These are phyloP conservation scores for Spiromastix sp. DNA, from an alignment of 2,329 filamentous ascomycete species.

Conservation along the genomic window DNA sequence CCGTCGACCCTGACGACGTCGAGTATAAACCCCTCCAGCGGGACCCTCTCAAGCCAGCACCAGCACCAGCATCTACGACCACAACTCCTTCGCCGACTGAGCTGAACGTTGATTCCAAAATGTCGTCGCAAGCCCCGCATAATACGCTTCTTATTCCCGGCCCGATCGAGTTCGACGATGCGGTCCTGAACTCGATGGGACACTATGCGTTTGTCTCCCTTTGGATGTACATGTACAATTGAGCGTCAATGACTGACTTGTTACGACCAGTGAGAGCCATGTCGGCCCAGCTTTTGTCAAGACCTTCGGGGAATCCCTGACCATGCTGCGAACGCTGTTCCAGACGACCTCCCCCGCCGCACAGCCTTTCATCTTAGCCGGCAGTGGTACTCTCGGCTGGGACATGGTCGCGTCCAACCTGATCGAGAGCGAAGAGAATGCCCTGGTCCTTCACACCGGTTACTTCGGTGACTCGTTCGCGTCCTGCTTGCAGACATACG, in stretches of 20 bases:
- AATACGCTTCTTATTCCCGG: slow-evolving; percentile 86
- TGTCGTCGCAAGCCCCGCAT: slow-evolving; percentile 51
- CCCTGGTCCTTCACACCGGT: slow-evolving; percentile 85
- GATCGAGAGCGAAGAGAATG: slow-evolving; percentile 78
- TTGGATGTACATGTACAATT: no score
- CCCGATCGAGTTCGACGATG: slow-evolving; percentile 98
- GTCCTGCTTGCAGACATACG: slow-evolving; percentile 84
- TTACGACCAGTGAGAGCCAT: slow-evolving; percentile 88
- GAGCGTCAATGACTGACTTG: no score
- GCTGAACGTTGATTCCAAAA: slow-evolving; percentile 28
- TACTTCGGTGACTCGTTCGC: slow-evolving; percentile 96
- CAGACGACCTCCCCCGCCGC: slow-evolving; percentile 71
- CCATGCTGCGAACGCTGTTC: slow-evolving; percentile 86
- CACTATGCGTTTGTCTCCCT: slow-evolving; percentile 58
- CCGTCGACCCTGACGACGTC: slow-evolving; percentile 42
- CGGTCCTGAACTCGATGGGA: slow-evolving; percentile 85
- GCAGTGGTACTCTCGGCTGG: slow-evolving; percentile 93
- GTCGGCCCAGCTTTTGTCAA: slow-evolving; percentile 82
- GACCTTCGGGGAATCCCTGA: slow-evolving; percentile 79
- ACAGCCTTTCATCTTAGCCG: slow-evolving; percentile 88
- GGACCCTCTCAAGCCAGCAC: slow-evolving; percentile 9
- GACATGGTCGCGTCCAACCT: slow-evolving; percentile 93
- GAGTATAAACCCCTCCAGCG: slow-evolving; percentile 38
- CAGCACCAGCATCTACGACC: slow-evolving; percentile 6
- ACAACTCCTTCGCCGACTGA: slow-evolving; percentile 11